These are phyloP conservation scores for Ophiostoma sp. DNA, from an alignment of 2,329 filamentous ascomycete species.

Conservation along the genomic window DNA sequence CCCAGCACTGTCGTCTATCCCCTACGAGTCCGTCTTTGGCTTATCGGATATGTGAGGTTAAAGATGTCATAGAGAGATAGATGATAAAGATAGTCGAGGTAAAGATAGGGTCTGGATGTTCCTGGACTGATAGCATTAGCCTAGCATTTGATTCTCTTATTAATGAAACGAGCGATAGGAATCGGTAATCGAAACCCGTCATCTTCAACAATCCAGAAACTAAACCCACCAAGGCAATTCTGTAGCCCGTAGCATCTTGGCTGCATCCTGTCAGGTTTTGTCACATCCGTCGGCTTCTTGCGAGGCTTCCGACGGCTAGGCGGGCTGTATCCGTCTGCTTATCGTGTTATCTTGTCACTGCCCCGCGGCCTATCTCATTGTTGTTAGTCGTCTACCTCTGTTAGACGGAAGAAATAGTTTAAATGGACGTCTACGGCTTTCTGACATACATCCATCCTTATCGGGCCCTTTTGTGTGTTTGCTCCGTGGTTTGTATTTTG, in stretches of 20 bases:
- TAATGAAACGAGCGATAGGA: background rate
- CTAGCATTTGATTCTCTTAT: background rate
- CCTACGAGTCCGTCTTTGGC: conserved; percentile 17
- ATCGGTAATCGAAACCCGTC: background rate
- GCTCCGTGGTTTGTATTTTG: background rate
- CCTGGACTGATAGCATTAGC: background rate
- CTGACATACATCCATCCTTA: too few relatives aligned
- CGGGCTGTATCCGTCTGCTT: background rate
- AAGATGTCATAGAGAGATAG: background rate
- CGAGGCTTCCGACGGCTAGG: background rate
- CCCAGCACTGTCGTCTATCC: background rate
- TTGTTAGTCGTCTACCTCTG: background rate
- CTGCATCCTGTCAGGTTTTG: background rate
- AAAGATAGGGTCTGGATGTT: background rate
- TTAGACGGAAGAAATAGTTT: background rate
- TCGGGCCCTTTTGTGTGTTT: background rate
- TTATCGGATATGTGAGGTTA: conserved; percentile 11
- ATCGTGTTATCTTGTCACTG: background rate
- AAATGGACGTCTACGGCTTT: background rate
- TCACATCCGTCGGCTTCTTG: background rate
- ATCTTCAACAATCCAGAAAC: background rate
- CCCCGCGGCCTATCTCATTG: background rate
- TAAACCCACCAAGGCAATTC: background rate
- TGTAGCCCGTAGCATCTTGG: background rate
- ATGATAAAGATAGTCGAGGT: background rate